Conservation (phyloP, 2,329 filamentous ascomycete genomes). For the Hortaea werneckii region DNA sequence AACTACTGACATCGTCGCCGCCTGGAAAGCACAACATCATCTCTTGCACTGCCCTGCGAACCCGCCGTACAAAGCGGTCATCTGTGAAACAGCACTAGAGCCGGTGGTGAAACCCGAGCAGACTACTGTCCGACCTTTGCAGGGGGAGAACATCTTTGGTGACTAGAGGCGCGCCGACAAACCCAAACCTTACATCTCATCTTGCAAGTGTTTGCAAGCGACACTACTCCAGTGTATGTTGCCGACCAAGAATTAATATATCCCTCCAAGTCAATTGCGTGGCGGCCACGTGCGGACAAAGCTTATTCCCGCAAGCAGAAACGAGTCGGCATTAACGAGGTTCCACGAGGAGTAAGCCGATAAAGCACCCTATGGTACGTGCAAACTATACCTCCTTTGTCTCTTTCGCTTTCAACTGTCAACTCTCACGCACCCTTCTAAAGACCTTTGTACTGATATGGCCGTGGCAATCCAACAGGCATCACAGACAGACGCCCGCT, state of each 20-base stretch:
- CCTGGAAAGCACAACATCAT: background rate
- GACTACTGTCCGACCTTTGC: background rate
- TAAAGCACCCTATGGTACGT: background rate
- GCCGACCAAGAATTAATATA: too few species aligned
- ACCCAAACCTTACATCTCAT: too few species aligned
- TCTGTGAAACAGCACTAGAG: background rate
- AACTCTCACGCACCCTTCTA: conserved; percentile 1
- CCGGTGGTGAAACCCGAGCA: background rate
- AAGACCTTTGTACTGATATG: background rate
- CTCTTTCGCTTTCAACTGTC: background rate
- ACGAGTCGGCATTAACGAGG: background rate
- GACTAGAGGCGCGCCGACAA: too few species aligned
- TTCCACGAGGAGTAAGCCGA: background rate
- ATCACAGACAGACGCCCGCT: conserved; percentile 28
- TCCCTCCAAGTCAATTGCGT: background rate
- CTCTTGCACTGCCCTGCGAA: background rate
- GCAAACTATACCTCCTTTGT: background rate
- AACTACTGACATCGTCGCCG: background rate
- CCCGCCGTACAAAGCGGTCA: background rate
- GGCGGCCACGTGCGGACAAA: conserved; percentile 1
- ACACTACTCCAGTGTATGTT: too few species aligned
- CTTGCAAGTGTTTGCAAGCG: too few species aligned
- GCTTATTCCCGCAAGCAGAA: background rate
- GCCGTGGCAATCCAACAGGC: conserved; percentile 13
- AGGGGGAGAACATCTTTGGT: too few species aligned